phyloP scores from a whole-genome alignment of 768 basidiomycete species.

The Amanita polypyramis region DNA sequence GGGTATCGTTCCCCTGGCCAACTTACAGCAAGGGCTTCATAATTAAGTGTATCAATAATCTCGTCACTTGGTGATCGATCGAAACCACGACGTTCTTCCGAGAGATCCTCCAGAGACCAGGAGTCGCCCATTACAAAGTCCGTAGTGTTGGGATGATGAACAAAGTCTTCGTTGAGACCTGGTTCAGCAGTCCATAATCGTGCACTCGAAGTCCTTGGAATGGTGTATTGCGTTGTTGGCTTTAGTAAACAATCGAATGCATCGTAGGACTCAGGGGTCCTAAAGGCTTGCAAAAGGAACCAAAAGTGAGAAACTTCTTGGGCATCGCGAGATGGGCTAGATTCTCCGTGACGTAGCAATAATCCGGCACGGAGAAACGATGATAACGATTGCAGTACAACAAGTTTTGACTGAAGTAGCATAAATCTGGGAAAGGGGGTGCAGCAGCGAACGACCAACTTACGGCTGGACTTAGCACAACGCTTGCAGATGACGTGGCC shows the following conservation, averaged over 20 bases:
- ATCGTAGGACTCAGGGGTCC: slow-evolving; percentile 35
- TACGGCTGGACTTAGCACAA: slow-evolving; percentile 56
- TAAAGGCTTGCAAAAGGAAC: slow-evolving; percentile 25
- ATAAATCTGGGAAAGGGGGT: slow-evolving; percentile 6
- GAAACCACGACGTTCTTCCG: slow-evolving; percentile 20
- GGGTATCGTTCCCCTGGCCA: background rate
- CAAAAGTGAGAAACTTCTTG: background rate
- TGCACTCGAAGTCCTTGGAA: slow-evolving; percentile 1
- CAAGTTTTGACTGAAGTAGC: slow-evolving; percentile 55
- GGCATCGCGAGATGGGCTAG: background rate
- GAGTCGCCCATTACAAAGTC: background rate
- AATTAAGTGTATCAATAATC: background rate
- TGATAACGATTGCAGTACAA: slow-evolving; percentile 63
- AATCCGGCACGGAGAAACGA: slow-evolving; percentile 47
- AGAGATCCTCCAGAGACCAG: slow-evolving; percentile 12
- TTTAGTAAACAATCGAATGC: slow-evolving; percentile 40
- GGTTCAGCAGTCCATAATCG: slow-evolving; percentile 25
- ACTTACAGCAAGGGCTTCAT: slow-evolving; percentile 8
- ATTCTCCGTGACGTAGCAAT: background rate
- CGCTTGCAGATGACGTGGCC: slow-evolving; percentile 54
- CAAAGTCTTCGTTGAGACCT: slow-evolving; percentile 24
- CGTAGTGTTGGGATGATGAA: slow-evolving; percentile 21
- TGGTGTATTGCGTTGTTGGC: slow-evolving; percentile 13
- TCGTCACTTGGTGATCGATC: background rate
- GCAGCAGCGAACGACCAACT: slow-evolving; percentile 13